Base-by-base conservation (phyloP, 1,139 yeast species). In the Geotrichum macrosporum region DNA sequence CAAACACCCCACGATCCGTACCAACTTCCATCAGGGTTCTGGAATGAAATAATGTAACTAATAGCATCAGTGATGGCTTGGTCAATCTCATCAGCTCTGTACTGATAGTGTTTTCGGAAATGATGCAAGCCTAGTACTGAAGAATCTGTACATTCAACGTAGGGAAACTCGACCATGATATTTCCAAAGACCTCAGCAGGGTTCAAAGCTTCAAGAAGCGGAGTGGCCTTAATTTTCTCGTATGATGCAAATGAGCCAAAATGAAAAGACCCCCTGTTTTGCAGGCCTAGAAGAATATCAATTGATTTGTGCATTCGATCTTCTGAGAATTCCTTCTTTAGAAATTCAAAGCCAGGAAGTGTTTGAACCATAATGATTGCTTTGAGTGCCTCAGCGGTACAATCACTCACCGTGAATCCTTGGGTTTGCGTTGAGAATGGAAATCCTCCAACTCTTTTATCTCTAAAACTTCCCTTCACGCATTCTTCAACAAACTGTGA, bases 1-100 rank as follows among this genome's bases (percentile, higher is more conserved):
- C 99, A 94, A 9, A 94, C 83, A 36, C 98, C 99, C 99, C 99
- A 94, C 36, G 89, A 81, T 1, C 99, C 99, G 63, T 89, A 94
- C 97, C 98, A 94, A 8, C 95, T 81, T 0, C 99, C 99, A 63
- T 92, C 96, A 0, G 63, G 61, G 38, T 74, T 71, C 65, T 94
- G 98, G 1, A 76, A 76, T 3, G 70, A 64, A 44, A 76, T 76
- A 41, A 94, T 86, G 59, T 82, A 94, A 3, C 75, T 67, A 13
- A 86, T 74, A 0, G 96, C 97, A 48, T 79, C 74, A 3, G 76
- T 72, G 40, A 94, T 84, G 0, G 96, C 81, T 30, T 69, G 60
- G 43, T 75, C 70, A 36, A 94, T 81, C 41, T 84, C 87, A 6
- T 73, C 74, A 3, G 75, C 66, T 52, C 84, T 77, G 62, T 92